A percentile compares a stretch with the other conserved stretches of the same genome.
These are phyloP conservation scores for Cryptosporidium parvum DNA, from an alignment of 169 alveolate species.

Conservation along the genomic window DNA sequence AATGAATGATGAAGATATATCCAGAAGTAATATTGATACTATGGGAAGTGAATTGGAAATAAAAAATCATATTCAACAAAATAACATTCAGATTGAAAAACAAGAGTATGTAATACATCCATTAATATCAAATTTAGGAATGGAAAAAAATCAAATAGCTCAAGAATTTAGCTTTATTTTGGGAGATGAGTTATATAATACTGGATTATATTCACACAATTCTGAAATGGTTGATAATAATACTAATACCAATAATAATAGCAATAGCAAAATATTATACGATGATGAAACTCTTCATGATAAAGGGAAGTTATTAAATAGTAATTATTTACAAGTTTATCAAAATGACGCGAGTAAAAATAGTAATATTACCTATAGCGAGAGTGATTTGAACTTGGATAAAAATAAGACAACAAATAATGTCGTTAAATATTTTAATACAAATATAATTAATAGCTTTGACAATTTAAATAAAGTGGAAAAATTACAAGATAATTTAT, in stretches of 20 bases:
- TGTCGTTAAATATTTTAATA: neutral
- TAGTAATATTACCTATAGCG: neutral
- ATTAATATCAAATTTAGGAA: slow-evolving; percentile 27
- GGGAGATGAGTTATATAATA: neutral
- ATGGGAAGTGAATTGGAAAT: neutral
- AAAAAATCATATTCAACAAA: neutral
- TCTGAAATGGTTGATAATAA: neutral
- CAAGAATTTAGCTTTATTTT: neutral
- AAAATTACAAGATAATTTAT: neutral
- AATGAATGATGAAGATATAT: neutral
- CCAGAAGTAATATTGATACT: neutral
- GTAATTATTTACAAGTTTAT: neutral
- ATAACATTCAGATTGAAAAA: neutral
- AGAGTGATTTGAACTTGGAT: neutral
- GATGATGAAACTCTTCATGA: neutral
- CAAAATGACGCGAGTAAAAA: neutral
- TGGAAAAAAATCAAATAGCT: neutral
- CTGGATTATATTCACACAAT: neutral
- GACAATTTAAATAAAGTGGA: neutral
- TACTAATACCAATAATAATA: neutral
- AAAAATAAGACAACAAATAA: neutral
- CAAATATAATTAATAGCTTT: neutral
- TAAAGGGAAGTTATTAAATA: neutral
- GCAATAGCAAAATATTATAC: neutral
- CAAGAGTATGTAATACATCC: slow-evolving; percentile 36